Evolutionary conservation across 2,329 filamentous ascomycete genomes (phyloP), one percentile per base, ranked within the genome.

Genomic region (Didymella lethalis): DNA sequence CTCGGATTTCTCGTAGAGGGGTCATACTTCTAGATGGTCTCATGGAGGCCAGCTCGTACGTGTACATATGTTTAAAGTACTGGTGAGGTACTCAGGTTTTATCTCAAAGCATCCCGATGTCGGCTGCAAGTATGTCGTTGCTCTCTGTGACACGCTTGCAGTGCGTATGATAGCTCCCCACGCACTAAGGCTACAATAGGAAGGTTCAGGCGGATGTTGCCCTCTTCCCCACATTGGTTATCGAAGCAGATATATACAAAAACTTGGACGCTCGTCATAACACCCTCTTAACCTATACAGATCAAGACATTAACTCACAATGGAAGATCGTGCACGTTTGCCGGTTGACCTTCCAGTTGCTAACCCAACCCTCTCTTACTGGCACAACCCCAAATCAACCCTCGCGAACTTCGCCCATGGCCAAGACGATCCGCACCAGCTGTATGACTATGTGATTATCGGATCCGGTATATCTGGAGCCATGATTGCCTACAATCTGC

Each of bases 1-100:
- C 80, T 96, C 28, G 90, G 89, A 2, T 84, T 95, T 63, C 90
- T 88, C 5, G 93, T 92, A 69, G 92, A 96, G 80, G 83, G 95
- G 59, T 91, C 88, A 11, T 90, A 90, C 78, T 86, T 90, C 36
- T 40, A 40, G n/a, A 36, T 16, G 32, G 32, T 7, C 32, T n/a
- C 12, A 16, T 34, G 32, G 8, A 14, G 2, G 16, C 7, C 31
- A 14, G 14, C 14, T 14, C 6, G 4, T 3, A 16, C 32, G 32
- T 5, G 32, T 16, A 11, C 29, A 11, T 11, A 31, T 11, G 8
- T 34, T 34, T 34, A 34, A 1, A 16, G 14, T 34, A 34, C 14
- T 16, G 32, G 16, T 5, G 12, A 14, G 16, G 16, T 12, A 8
- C 32, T 16, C 32, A 6, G 3, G 2, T 34, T 8, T 12, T 34